Base-by-base conservation (phyloP, 1,139 yeast genomes). In the Wickerhamomyces sp. region DNA sequence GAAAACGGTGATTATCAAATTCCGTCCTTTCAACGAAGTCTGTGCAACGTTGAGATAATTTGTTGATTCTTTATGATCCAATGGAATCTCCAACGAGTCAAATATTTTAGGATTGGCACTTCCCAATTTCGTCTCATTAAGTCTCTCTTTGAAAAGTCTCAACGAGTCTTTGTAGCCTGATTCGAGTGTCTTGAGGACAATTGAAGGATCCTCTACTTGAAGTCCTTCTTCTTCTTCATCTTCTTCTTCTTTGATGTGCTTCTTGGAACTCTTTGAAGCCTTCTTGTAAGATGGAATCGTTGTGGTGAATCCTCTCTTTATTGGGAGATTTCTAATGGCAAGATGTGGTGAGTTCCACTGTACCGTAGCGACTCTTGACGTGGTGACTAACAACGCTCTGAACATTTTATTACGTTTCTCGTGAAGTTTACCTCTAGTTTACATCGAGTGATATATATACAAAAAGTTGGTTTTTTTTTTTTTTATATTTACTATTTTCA, bases 1-100 rank as follows among this genome's bases (percentile, higher is more conserved):
- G 57, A 81, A 89, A 2, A 88, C 91, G 0, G 95, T 87, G 21
- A 89, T 72, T 31, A 76, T 62, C 39, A 77, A 69, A 49, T 86
- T 70, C 38, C 75, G 72, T 10, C 91, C 91, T 49, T 86, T 83
- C 35, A 79, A 52, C 1, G 86, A 70, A 7, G 94, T 78, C 42
- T 85, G 84, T 1, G 96, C 96, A 22, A 88, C 59, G 8, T 77
- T 68, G 5, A 73, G 70, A 52, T 81, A 82, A 7, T 67, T 68
- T 6, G 59, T 54, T n/a, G 61, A 56, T 37, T 62, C 62, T 25
- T 68, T 67, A 32, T 72, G 72, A 17, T 66, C 67, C n/a, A 72
- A 55, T n/a, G 65, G 62, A 10, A 88, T 71, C 30, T 58, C 58
- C 41, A 87, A 58, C 13, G 69, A 59, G 55, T 84, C 84, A 49